Evolutionary conservation across 2,329 filamentous ascomycete genomes (phyloP).

Genomic region (Cytospora mali): DNA sequence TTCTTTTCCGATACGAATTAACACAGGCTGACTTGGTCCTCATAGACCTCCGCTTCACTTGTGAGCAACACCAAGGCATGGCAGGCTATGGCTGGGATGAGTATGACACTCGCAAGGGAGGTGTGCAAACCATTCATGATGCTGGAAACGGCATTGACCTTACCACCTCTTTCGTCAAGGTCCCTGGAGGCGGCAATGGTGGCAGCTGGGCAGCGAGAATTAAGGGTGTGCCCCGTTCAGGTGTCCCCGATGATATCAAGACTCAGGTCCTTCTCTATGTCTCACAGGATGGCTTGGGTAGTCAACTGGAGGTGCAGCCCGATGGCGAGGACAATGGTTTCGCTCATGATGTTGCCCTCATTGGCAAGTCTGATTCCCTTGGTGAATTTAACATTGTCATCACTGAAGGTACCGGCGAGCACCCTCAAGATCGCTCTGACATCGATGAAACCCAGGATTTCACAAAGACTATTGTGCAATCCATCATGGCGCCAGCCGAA

Average conservation of each 20-base stretch:
- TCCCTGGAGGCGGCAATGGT: slow-evolving; percentile 80
- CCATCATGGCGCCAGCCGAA: slow-evolving; percentile 66
- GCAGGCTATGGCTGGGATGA: slow-evolving; percentile 97
- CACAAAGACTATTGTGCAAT: slow-evolving; percentile 75
- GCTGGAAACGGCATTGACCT: slow-evolving; percentile 85
- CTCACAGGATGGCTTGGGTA: slow-evolving; percentile 71
- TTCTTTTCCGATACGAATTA: neutral
- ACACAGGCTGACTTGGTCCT: slow-evolving; percentile 24
- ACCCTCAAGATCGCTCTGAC: slow-evolving; percentile 66
- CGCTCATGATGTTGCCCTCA: slow-evolving; percentile 65
- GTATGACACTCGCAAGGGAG: slow-evolving; percentile 87
- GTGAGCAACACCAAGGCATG: slow-evolving; percentile 93
- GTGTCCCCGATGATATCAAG: slow-evolving; percentile 67
- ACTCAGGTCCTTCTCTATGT: slow-evolving; percentile 83
- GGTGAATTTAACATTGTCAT: slow-evolving; percentile 80
- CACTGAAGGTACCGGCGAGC: slow-evolving; percentile 67
- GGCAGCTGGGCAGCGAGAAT: slow-evolving; percentile 92
- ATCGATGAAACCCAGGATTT: slow-evolving; percentile 70
- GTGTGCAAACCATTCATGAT: slow-evolving; percentile 89
- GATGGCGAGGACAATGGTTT: slow-evolving; percentile 53
- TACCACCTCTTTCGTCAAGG: slow-evolving; percentile 90
- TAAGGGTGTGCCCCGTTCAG: slow-evolving; percentile 75
- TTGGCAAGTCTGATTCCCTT: slow-evolving; percentile 70
- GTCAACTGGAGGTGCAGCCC: slow-evolving; percentile 60
- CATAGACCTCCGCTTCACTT: slow-evolving; percentile 85